Conservation (phyloP, 2,329 filamentous ascomycete genomes). For the Westerdykella aurantiaca region DNA sequence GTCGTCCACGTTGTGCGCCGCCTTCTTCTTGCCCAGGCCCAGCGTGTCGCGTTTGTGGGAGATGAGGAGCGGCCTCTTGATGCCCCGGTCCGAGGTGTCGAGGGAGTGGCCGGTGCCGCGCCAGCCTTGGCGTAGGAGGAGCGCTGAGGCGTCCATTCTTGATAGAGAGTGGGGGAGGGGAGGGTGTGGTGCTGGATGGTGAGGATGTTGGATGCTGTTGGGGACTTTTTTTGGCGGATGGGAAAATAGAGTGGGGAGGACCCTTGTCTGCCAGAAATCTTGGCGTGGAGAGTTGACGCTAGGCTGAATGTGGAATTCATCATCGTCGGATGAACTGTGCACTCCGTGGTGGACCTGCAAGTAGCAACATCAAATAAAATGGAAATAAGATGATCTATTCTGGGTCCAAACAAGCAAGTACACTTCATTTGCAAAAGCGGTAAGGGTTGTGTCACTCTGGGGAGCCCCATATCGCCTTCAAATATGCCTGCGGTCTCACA, state of each 20-base stretch:
- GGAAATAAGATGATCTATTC: too few relatives aligned
- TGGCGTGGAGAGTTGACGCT: background rate
- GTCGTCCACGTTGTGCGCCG: constrained; percentile 53
- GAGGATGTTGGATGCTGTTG: background rate
- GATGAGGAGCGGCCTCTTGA: constrained; percentile 76
- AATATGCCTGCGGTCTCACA: too few relatives aligned
- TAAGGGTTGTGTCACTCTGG: too few relatives aligned
- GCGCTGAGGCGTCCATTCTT: constrained; percentile 79
- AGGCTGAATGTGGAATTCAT: too few relatives aligned
- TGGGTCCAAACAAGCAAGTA: too few relatives aligned
- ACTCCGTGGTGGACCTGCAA: too few relatives aligned
- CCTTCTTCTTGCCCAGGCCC: constrained; percentile 72
- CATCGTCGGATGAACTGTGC: too few relatives aligned
- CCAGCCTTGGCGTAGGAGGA: constrained; percentile 85
- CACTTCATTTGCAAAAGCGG: too few relatives aligned
- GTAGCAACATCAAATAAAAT: too few relatives aligned
- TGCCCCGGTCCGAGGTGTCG: constrained; percentile 68
- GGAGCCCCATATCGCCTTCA: too few relatives aligned
- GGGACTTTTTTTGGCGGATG: too few relatives aligned
- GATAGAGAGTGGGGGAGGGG: background rate
- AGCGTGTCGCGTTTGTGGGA: constrained; percentile 74
- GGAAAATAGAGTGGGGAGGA: background rate
- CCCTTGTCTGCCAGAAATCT: background rate
- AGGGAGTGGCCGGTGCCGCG: constrained; percentile 82
- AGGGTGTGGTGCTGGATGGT: too few relatives aligned